Conservation (phyloP, 2,329 filamentous ascomycete genomes). For the Endoconidiophora polonica region DNA sequence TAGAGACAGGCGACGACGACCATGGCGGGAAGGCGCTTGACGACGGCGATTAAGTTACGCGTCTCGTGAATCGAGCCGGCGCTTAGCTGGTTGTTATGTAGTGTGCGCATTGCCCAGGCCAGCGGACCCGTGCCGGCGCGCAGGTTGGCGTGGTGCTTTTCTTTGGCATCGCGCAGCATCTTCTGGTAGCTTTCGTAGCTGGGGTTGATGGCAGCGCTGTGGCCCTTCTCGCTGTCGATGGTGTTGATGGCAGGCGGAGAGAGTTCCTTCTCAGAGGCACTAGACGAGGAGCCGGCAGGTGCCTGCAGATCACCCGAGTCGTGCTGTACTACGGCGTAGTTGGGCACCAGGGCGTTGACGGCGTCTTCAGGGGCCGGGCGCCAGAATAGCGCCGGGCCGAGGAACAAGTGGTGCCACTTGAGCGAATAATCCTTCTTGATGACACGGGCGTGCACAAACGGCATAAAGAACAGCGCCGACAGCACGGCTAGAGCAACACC, state of each 20-base stretch:
- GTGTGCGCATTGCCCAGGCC: slow-evolving; percentile 69
- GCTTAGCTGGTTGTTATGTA: slow-evolving; percentile 58
- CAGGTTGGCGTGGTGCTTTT: slow-evolving; percentile 45
- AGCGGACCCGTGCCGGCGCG: slow-evolving; percentile 46
- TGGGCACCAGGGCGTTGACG: slow-evolving; percentile 43
- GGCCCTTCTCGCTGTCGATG: slow-evolving; percentile 25
- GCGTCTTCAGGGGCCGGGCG: slow-evolving; percentile 38
- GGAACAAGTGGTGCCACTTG: slow-evolving; percentile 44
- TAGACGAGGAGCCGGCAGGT: slow-evolving; percentile 23
- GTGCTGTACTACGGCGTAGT: slow-evolving; percentile 59
- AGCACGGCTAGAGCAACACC: slow-evolving; percentile 43
- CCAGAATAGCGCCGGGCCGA: slow-evolving; percentile 46
- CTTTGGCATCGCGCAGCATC: slow-evolving; percentile 38
- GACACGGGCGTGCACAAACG: slow-evolving; percentile 48
- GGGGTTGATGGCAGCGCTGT: slow-evolving; percentile 28
- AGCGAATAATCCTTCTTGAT: slow-evolving; percentile 52
- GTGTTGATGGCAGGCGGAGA: slow-evolving; percentile 19
- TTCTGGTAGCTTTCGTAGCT: slow-evolving; percentile 43
- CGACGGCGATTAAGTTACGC: slow-evolving; percentile 47
- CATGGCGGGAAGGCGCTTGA: slow-evolving; percentile 53
- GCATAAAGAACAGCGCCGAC: slow-evolving; percentile 55
- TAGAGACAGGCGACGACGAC: slow-evolving; percentile 49
- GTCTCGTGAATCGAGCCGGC: slow-evolving; percentile 57
- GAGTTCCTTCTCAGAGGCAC: slow-evolving; percentile 25
- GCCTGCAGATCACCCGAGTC: slow-evolving; percentile 15